Base-by-base conservation (phyloP, 768 basidiomycete species). In the Pleurotus tuber-regium region DNA sequence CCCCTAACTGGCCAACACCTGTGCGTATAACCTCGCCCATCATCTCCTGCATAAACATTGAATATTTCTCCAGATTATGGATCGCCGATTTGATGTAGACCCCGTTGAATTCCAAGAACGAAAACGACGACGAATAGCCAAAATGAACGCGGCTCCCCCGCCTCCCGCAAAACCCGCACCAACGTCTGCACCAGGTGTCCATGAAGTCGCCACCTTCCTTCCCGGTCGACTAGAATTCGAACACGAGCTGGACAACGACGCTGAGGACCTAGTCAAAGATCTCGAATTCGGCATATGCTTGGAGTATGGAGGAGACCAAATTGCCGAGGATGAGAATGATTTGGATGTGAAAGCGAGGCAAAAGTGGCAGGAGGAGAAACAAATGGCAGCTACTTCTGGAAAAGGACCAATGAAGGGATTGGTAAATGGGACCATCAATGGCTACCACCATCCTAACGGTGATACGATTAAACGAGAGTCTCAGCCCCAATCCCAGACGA, bases 151-250 rank as follows among this genome's bases (percentile, higher is more conserved):
- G 24, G 72, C 74, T 40, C 71, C 69, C 4, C 74, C 74, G 5
- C 72, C 81, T 12, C 72, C 82, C 40, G 80, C 86, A 25, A 91
- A 91, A 63, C 76, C 83, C 2, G 78, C 88, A 1, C 88, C 94
- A 3, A 91, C 89, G 4, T 98, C 96, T 4, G 84, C 87, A 0
- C 96, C 96, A 2, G 92, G 84, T 3, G 83, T 91, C 12, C 96
- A 98, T 65, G 96, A 99, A 70, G 79, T 98, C 33, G 84, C 87
- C 12, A 88, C 87, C 0, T 98, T 87, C 70, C 86, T 99, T 63
- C 96, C 96, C 7, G 96, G 96, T 12, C 86, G 96, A n/a, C 77
- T 99, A 29, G 96, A 99, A 67, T 99, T 99, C 64, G 96, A 99
- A 63, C 94, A 95, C 59, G 96, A 99, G 67, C 71, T 92, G 4